phyloP scores from a whole-genome alignment of 2,329 filamentous ascomycete genomes.

The Stemphylium vesicarium region DNA sequence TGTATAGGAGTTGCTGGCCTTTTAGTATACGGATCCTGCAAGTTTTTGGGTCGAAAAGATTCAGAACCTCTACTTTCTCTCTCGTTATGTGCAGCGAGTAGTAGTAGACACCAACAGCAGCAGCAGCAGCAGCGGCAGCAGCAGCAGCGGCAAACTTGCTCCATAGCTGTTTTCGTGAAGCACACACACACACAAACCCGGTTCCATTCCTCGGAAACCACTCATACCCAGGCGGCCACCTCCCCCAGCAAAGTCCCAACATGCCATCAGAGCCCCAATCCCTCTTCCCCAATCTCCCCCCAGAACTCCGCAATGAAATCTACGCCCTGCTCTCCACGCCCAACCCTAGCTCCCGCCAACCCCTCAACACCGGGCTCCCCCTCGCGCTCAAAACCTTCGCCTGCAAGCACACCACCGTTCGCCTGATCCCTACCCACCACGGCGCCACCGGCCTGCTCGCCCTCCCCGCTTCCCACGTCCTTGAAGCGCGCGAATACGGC shows the following conservation, averaged over 20 bases:
- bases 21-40: no score
- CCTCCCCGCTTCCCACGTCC: conserved; percentile 22
- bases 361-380: conserved; percentile 24
- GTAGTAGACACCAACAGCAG: not conserved
- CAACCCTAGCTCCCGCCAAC: not conserved
- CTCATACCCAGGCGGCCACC: not conserved
- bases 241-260: no score
- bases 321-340: conserved; percentile 29
- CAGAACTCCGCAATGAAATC: conserved; percentile 41
- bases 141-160: not conserved
- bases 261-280: conserved; percentile 12
- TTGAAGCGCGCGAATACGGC: conserved; percentile 37
- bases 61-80: no score
- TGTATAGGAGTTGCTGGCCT: no score
- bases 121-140: not conserved
- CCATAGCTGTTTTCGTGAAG: no score
- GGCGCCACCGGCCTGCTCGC: conserved; percentile 31
- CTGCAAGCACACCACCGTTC: conserved; percentile 34
- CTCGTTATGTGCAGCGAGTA: not conserved
- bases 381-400: conserved; percentile 31
- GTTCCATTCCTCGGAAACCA: no score
- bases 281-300: conserved; percentile 35
- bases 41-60: not conserved
- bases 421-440: conserved; percentile 31
- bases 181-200: not conserved